These are phyloP conservation scores for Pholiota conissans DNA, from an alignment of 768 basidiomycete genomes.

Conservation along the genomic window DNA sequence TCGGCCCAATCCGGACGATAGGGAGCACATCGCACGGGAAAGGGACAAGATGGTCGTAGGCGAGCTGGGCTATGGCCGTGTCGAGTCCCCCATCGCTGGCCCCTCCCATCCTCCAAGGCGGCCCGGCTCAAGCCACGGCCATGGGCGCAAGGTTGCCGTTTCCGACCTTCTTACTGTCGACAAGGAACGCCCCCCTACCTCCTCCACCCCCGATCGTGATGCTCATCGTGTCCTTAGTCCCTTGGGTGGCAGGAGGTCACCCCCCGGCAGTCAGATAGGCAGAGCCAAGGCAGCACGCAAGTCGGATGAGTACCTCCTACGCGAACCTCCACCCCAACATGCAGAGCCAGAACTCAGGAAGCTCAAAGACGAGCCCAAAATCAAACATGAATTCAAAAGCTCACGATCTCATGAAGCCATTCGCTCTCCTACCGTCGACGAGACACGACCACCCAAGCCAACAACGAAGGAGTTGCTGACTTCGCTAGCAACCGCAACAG, in stretches of 20 bases:
- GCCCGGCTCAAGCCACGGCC: constrained; percentile 28
- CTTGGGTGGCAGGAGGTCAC: constrained; percentile 37
- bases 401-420: constrained; percentile 4
- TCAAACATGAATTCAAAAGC: constrained; percentile 18
- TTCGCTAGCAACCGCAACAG: constrained; percentile 8
- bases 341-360: constrained; percentile 15
- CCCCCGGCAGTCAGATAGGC: constrained; percentile 48
- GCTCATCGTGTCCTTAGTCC: constrained; percentile 29
- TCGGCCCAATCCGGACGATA: constrained; percentile 24
- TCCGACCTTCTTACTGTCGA: constrained; percentile 25
- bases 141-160: constrained; percentile 25
- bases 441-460: constrained; percentile 18
- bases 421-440: constrained; percentile 13
- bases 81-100: constrained; percentile 22
- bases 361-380: constrained; percentile 23
- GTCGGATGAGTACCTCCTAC: constrained; percentile 33
- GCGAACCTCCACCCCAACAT: constrained; percentile 18
- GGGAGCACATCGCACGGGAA: constrained; percentile 29
- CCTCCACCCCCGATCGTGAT: constrained; percentile 19
- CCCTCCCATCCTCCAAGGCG: constrained; percentile 23
- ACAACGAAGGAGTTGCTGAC: constrained; percentile 5
- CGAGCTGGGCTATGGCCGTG: constrained; percentile 31
- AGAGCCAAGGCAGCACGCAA: constrained; percentile 47
- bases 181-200: constrained; percentile 19
- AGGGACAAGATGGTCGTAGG: constrained; percentile 32